Base-by-base conservation (phyloP, 2,329 filamentous ascomycete genomes). In the Hymenoscyphus infarciens region DNA sequence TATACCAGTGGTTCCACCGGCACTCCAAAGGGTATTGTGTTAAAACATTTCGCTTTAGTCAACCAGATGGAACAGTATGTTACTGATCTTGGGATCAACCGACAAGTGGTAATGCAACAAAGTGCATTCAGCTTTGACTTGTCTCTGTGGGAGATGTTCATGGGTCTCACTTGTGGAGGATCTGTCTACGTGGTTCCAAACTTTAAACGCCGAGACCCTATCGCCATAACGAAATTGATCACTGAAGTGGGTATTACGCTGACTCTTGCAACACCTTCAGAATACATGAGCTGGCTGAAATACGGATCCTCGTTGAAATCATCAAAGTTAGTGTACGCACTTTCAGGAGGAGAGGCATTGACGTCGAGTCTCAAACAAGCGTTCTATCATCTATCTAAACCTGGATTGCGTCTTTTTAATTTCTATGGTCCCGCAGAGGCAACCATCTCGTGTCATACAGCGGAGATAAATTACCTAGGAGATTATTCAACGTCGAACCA, bases 41-140 rank as follows among this genome's bases (percentile, higher is more conserved):
- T 78, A 7, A 70, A 56, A 55, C 6, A 72, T 69, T 59, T 35
- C 63, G 16, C 56, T 71, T 25, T 63, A 5, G n/a, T 38, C 7
- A 63, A 63, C 29, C 25, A 56, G 29, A 56, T 70, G 4, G 67
- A 71, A 38, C 66, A 55, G 19, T 57, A 27, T 38, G 27, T 29
- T 16, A 31, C 33, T 7, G 19, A 16, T n/a, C 29, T 27, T 15
- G 33, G 33, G 16, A 39, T 60, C n/a, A 13, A 5, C 13, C 8
- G 5, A 19, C 19, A 31, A 19, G 11, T 16, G 2, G 57, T 60
- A 16, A 33, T 65, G 13, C 64, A 65, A 31, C 64, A 65, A 31
- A 63, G 45, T 55, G 56, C 64, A 13, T 56, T 60, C 3, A 61
- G 49, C 42, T 65, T 65, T 22, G 59, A 65, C 31, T 39, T 61